Evolutionary conservation across 768 basidiomycete genomes (phyloP), one percentile per base, ranked within the genome.

Genomic region (Boletus rex-veris): DNA sequence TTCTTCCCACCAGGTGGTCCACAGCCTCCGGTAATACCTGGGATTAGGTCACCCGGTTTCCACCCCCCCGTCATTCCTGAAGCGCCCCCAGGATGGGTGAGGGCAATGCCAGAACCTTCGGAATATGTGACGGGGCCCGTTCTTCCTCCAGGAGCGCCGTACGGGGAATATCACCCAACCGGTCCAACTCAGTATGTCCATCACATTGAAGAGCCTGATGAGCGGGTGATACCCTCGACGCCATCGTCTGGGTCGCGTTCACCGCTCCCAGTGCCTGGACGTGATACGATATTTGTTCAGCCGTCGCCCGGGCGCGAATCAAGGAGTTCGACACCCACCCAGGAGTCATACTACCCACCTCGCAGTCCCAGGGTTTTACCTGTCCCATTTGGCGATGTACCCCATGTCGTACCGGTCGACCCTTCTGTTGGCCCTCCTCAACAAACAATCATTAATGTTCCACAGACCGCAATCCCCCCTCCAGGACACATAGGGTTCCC

Each of bases 61-160:
- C 41, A 43, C 7, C 45, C 45, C 3, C 71, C 69, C 4, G 69
- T 70, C 21, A 68, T 72, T 45, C 69, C 69, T 33, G 53, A 57
- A 28, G 51, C 50, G 0, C 64, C 58, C 6, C 38, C 3, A 9
- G 55, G 55, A 14, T 58, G 59, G 62, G 31, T 30, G 18, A 42
- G 58, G 45, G 21, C 41, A 16, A 55, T 70, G 66, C 71, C 71
- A 43, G 63, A 65, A 15, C 65, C 64, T 38, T 44, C 16, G 9
- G 36, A 40, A 7, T 60, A 50, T 3, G 40, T 28, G 55, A 58
- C 19, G 10, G 58, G 55, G 14, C 72, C 72, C 9, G 73, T 78
- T 19, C 68, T 79, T 48, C 76, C 62, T 50, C 76, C 62, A 24
- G 75, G 72, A n/a, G 47, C 41, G 4, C 55, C 57, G 10, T 60